Base-by-base conservation (phyloP, 768 basidiomycete genomes). In the Candolleomyces eurysporus region DNA sequence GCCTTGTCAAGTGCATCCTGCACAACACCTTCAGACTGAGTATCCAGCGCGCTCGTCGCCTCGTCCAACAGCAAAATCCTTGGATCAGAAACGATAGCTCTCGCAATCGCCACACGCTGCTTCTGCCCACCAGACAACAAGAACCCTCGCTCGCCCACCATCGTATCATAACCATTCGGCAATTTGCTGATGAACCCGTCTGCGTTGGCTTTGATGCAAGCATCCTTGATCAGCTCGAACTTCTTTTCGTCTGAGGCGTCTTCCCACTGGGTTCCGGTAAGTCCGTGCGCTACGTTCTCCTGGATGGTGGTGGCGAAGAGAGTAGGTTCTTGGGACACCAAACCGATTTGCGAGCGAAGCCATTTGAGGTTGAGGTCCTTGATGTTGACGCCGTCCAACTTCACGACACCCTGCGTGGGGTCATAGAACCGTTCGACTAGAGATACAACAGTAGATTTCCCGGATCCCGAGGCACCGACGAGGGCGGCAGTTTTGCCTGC, bases 371-470 rank as follows among this genome's bases (percentile, higher is more conserved):
- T 95, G 52, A 96, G 80, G 5, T 87, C 79, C 71, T 82, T 87
- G 67, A 96, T 65, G 66, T 95, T 80, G 22, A 81, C 68, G 9
- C 93, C 92, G 61, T 96, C 94, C 4, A 94, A 78, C 63, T 82
- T 85, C 69, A 94, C 84, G 16, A 69, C 65, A n/a, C 94, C 94
- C 0, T 75, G 72, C 0, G 79, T 73, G 2, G 94, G 91, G 69
- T 96, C 94, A 68, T 96, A 96, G 78, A 95, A 96, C 3, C 94
- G 84, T 71, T 95, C 93, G 46, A 94, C 85, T 11, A 95, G 82
- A 21, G 87, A 83, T 32, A 94, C 81, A 55, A 92, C 74, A 4
- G 91, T 92, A 1, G 88, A 90, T 68, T 91, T 91, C 10, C 90
- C 90, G 3, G 87, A 90, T 5, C 90, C 91, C 43, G 87, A 89